Evolutionary conservation across 2,329 filamentous ascomycete genomes (phyloP).

Genomic region (Cercospora sojina): DNA sequence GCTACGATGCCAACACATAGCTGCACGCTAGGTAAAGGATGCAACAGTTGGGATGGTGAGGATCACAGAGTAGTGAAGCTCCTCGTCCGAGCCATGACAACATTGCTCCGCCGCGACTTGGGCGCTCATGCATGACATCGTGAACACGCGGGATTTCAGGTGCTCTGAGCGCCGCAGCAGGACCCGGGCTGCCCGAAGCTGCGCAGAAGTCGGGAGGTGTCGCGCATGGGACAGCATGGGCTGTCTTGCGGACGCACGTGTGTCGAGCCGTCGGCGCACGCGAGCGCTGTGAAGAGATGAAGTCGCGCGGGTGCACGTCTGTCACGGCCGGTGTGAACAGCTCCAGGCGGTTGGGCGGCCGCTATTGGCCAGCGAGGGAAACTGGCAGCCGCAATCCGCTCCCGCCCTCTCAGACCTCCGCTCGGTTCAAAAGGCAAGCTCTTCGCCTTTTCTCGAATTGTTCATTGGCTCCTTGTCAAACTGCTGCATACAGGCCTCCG

Average conservation of each 20-base stretch:
- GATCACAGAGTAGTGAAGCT: neutral
- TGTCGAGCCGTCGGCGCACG: neutral
- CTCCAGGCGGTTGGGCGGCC: neutral
- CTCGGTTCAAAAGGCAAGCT: neutral
- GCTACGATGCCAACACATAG: constrained; percentile 21
- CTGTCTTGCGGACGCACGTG: neutral
- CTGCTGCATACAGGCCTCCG: constrained; percentile 7
- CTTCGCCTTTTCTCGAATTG: constrained; percentile 1
- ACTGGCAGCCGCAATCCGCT: neutral
- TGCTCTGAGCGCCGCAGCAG: neutral
- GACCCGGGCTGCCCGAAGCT: constrained; percentile 1
- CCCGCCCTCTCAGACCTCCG: neutral
- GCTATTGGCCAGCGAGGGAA: neutral
- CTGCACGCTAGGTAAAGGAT: constrained; percentile 20
- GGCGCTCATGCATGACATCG: constrained; percentile 20
- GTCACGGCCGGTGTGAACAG: constrained; percentile 2
- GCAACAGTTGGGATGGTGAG: constrained; percentile 6
- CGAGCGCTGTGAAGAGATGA: constrained; percentile 9
- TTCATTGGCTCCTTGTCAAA: constrained; percentile 7
- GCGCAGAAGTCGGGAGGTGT: neutral
- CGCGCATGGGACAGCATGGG: constrained; percentile 4
- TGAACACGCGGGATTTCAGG: constrained; percentile 14
- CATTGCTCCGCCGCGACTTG: constrained; percentile 6
- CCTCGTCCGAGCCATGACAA: constrained; percentile 5
- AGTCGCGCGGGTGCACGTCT: neutral